Evolutionary conservation across 768 basidiomycete genomes (phyloP).

Genomic region (Podaxis carcinomalis): DNA sequence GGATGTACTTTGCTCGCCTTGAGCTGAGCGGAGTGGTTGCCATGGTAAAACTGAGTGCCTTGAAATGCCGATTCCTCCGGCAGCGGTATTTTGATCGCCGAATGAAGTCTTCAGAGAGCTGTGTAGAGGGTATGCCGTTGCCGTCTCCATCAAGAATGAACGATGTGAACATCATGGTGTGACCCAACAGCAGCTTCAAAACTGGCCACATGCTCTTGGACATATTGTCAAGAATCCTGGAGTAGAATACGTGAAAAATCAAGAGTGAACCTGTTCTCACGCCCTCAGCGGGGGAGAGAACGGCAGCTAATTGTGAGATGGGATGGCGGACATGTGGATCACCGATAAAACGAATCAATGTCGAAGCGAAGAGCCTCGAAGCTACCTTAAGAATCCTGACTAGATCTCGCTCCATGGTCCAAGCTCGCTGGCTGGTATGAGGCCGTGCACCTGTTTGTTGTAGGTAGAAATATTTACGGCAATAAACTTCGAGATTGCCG

Average conservation of each 20-base stretch:
- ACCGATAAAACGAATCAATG: neutral
- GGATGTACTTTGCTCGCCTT: slow-evolving; percentile 86
- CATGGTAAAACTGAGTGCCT: neutral
- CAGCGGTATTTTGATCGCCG: neutral
- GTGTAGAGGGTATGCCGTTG: neutral
- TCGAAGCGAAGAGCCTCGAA: neutral
- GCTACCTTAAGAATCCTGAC: neutral
- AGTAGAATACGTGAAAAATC: neutral
- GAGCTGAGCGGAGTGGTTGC: slow-evolving; percentile 85
- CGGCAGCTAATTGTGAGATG: neutral
- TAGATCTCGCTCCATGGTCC: neutral
- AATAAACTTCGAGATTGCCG: too few species aligned
- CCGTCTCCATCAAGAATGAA: neutral
- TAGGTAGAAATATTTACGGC: too few species aligned
- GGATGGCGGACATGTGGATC: neutral
- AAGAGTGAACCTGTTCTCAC: neutral
- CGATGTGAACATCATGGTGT: too few species aligned
- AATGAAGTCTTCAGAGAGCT: neutral
- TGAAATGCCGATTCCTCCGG: neutral
- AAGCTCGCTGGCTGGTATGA: neutral
- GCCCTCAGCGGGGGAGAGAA: neutral
- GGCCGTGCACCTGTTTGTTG: too few species aligned
- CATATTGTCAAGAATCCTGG: neutral
- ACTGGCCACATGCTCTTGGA: neutral
- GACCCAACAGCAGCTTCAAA: neutral